Evolutionary conservation across 2,329 filamentous ascomycete genomes (phyloP).

Genomic region (Dryadomyces quercus-mongolicae): DNA sequence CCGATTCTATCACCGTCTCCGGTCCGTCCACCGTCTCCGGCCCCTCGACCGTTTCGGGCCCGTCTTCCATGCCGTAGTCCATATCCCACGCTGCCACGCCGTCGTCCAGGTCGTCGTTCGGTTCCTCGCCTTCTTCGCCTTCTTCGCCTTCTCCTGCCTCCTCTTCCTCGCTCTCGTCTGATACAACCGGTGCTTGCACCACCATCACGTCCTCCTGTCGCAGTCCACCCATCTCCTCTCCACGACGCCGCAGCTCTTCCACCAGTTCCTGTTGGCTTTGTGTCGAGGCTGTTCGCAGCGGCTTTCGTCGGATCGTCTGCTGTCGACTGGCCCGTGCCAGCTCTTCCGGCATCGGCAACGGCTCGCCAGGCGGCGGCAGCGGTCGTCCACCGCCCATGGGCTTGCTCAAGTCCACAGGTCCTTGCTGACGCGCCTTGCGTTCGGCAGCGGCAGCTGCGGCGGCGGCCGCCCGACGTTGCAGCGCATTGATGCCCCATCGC

Average conservation of each 20-base stretch:
- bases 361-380: slow-evolving; percentile 67
- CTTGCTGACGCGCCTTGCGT: slow-evolving; percentile 2
- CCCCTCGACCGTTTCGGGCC: no score
- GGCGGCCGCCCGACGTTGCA: slow-evolving; percentile 25
- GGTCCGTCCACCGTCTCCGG: neutral
- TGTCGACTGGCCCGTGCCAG: neutral
- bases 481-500: slow-evolving; percentile 47
- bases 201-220: slow-evolving; percentile 9
- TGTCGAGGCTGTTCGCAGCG: neutral
- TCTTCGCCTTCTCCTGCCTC: neutral
- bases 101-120: neutral
- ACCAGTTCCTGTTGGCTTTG: neutral
- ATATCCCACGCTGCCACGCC: neutral
- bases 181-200: slow-evolving; percentile 8
- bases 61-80: neutral
- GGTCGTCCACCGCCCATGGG: slow-evolving; percentile 78
- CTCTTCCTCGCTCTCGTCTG: neutral
- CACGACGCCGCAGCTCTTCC: neutral
- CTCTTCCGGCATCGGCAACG: slow-evolving; percentile 52
- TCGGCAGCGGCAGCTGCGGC: slow-evolving; percentile 14
- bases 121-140: neutral
- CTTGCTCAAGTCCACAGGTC: slow-evolving; percentile 34
- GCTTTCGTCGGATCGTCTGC: neutral
- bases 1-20: neutral
- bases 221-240: neutral